Evolutionary conservation across 345 rosid species (phyloP).

Genomic region (Kernera saxatilis): DNA sequence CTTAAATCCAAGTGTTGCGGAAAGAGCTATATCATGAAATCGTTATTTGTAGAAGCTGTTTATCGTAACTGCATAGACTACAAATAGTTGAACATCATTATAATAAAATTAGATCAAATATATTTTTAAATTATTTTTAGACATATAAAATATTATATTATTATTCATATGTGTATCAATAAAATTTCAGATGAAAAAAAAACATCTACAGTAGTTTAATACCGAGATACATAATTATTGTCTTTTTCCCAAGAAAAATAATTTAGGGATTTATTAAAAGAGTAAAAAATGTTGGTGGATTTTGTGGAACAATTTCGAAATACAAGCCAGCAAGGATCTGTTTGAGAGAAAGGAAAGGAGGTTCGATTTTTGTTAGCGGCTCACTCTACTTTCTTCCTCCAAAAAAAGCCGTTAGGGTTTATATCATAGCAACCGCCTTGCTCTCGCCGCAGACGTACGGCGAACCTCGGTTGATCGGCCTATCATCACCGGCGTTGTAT

Average conservation of each 20-base stretch:
- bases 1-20: too few relatives aligned
- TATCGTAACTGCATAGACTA: too few relatives aligned
- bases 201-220: too few relatives aligned
- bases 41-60: too few relatives aligned
- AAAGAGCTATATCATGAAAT: too few relatives aligned
- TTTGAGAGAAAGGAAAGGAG: background rate
- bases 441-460: conserved; percentile 14
- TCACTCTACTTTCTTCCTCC: background rate
- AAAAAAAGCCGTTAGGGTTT: conserved; percentile 30
- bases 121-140: too few relatives aligned
- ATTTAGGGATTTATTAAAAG: background rate
- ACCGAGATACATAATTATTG: too few relatives aligned
- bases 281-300: background rate
- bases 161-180: too few relatives aligned
- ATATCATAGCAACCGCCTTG: conserved; percentile 1
- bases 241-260: background rate
- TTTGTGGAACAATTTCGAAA: conserved; percentile 6
- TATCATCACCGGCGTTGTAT: background rate
- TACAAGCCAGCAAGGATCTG: conserved; percentile 12
- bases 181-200: too few relatives aligned
- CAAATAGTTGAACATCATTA: too few relatives aligned
- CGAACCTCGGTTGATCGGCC: background rate
- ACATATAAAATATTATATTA: too few relatives aligned
- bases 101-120: too few relatives aligned
- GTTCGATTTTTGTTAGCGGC: conserved; percentile 12